Conservation (phyloP, 441 rosid species). For the Arabidopsis hybrid region DNA sequence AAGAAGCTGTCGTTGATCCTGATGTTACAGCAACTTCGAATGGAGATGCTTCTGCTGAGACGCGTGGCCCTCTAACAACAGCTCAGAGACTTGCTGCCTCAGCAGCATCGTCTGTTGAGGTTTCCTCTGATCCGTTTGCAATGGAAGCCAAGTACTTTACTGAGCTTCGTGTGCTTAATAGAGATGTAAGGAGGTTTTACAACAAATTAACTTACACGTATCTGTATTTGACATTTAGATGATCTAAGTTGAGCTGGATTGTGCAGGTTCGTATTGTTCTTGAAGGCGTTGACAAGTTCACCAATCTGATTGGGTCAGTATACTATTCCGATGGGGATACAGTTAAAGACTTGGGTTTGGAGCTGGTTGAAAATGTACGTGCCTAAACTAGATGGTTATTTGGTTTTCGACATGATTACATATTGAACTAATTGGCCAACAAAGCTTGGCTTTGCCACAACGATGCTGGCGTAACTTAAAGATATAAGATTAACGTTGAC, state of each 20-base stretch:
- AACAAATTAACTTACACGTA: conserved; percentile 12
- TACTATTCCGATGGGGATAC: conserved; percentile 87
- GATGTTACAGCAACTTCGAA: conserved; percentile 58
- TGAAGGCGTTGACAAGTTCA: conserved; percentile 95
- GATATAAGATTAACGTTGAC: conserved; percentile 8
- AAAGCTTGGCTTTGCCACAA: conserved; percentile 16
- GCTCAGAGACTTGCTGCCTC: conserved; percentile 94
- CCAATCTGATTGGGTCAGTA: conserved; percentile 93
- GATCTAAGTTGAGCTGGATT: conserved; percentile 44
- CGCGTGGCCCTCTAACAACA: conserved; percentile 74
- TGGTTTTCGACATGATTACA: conserved; percentile 5
- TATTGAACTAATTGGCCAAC: conserved; percentile 6
- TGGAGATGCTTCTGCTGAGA: conserved; percentile 71
- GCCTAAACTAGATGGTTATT: conserved; percentile 15
- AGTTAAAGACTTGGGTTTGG: conserved; percentile 87
- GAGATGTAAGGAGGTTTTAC: conserved; percentile 69
- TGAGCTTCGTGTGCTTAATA: conserved; percentile 80
- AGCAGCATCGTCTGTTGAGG: conserved; percentile 62
- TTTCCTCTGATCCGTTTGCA: conserved; percentile 82
- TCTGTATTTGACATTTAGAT: conserved; percentile 24
- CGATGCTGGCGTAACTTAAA: neutral
- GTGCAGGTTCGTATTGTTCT: conserved; percentile 92
- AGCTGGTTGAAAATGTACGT: conserved; percentile 93
- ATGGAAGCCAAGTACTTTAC: conserved; percentile 89
- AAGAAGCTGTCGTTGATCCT: conserved; percentile 59